Evolutionary conservation across 768 basidiomycete genomes (phyloP), one percentile per base, ranked within the genome.

Genomic region (Suillus alpinus): DNA sequence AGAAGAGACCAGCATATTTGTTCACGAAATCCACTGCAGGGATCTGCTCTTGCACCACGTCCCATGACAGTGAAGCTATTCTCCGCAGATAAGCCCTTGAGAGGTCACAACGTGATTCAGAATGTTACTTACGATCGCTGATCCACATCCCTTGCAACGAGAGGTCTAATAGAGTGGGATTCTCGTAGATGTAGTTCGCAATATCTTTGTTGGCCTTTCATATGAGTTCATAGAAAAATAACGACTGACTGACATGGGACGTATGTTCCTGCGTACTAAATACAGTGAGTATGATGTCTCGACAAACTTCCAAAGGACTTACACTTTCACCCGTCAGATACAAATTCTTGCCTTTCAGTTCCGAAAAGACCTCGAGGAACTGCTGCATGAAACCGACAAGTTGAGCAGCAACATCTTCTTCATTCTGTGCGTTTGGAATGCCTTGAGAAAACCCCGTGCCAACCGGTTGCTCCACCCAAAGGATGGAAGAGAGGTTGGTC

Each of bases 401-500:
- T 56, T 84, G 81, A 9, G 73, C 83, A 7, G 86, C 86, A 0
- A 91, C 75, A 50, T 87, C 80, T 55, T 82, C 63, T 64, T 90
- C 82, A 23, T 82, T 81, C 70, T 78, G 72, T 41, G 86, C 85
- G 60, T 86, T 83, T 0, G 90, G 88, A 14, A 62, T 76, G 18
- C 90, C 90, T 62, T 87, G 87, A 2, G 87, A 87, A 70, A 86
- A 92, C 0, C 90, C 90, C 5, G 89, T 91, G 5, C 90, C 90
- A 34, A 92, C 85, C 3, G 90, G 90, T 64, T 91, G 91, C 63
- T 92, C 91, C 12, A 92, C 83, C 78, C 82, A 92, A 18, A 91
- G 74, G 7, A 91, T 73, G 58, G 86, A 89, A 2, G 88, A 89
- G 8, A 92, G 77, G 66, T 91, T 92, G 0, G 90, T 91, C 90